Evolutionary conservation across 148 eudicot genomes (phyloP).

Genomic region (Camellia sinensis): DNA sequence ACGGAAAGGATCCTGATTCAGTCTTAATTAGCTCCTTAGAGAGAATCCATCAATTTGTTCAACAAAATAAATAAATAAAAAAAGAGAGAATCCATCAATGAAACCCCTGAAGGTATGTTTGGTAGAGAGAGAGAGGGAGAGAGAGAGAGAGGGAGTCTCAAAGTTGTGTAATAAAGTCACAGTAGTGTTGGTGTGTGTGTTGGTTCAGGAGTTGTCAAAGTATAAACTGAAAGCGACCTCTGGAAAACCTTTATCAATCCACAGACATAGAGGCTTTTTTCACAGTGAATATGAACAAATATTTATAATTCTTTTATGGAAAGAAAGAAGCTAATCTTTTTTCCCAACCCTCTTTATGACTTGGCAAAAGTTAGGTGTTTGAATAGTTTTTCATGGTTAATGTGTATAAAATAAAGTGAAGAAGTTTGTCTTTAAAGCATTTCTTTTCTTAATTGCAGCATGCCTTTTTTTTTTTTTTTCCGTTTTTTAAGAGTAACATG

Average conservation of each 20-base stretch:
- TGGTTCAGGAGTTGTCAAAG: neutral
- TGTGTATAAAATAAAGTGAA: neutral
- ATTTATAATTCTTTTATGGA: neutral
- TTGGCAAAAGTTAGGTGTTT: neutral
- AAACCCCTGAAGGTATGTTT: neutral
- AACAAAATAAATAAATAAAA: too few relatives aligned
- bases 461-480: too few relatives aligned
- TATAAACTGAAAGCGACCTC: neutral
- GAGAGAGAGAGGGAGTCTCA: neutral
- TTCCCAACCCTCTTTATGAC: neutral
- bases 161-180: neutral
- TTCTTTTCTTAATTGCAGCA: neutral
- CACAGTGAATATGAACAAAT: neutral
- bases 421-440: neutral
- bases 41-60: too few relatives aligned
- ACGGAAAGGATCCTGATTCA: too few relatives aligned
- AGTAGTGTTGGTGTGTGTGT: neutral
- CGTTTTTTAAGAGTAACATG: too few relatives aligned
- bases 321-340: neutral
- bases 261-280: neutral
- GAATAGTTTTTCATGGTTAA: neutral
- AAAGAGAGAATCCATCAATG: neutral
- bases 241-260: neutral
- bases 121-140: neutral
- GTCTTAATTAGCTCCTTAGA: too few relatives aligned